phyloP scores from a whole-genome alignment of 2,329 filamentous ascomycete species.

The Parasarocladium wereldwijsianum region DNA sequence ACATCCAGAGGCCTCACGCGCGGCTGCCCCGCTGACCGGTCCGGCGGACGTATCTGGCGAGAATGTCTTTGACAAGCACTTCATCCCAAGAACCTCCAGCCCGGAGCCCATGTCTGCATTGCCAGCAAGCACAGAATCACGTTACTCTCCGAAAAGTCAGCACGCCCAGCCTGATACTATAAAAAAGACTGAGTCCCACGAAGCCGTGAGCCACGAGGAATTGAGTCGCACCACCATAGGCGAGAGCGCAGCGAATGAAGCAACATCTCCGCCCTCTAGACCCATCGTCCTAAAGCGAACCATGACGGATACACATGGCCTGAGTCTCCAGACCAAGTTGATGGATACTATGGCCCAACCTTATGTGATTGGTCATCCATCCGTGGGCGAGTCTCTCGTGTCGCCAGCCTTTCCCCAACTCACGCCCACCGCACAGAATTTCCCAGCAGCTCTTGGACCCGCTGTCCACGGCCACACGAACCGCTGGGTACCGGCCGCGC shows the following conservation, averaged over 20 bases:
- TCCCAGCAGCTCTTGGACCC: constrained; percentile 35
- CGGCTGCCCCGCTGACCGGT: constrained; percentile 55
- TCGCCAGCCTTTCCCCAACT: constrained; percentile 29
- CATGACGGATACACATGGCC: constrained; percentile 66
- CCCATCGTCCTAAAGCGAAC: constrained; percentile 67
- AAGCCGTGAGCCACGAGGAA: constrained; percentile 12
- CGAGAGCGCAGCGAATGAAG: constrained; percentile 36
- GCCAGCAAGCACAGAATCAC: not conserved
- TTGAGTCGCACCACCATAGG: constrained; percentile 41
- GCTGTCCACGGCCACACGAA: constrained; percentile 77
- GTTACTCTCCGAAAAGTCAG: constrained; percentile 7
- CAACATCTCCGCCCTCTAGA: constrained; percentile 42
- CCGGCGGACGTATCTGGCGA: constrained; percentile 58
- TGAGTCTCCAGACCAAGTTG: constrained; percentile 66
- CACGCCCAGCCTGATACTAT: constrained; percentile 6
- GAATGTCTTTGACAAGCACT: constrained; percentile 78
- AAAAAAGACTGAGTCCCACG: constrained; percentile 8
- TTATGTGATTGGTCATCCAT: constrained; percentile 39
- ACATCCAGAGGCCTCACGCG: constrained; percentile 25
- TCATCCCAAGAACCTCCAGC: constrained; percentile 40
- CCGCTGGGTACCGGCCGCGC: constrained; percentile 78
- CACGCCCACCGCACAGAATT: constrained; percentile 21
- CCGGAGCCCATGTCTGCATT: constrained; percentile 21
- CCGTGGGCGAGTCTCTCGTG: constrained; percentile 10
- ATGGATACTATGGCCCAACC: constrained; percentile 77